These are phyloP conservation scores for Sclerospora graminicola DNA, from an alignment of 352 stramenopile species.

Conservation along the genomic window DNA sequence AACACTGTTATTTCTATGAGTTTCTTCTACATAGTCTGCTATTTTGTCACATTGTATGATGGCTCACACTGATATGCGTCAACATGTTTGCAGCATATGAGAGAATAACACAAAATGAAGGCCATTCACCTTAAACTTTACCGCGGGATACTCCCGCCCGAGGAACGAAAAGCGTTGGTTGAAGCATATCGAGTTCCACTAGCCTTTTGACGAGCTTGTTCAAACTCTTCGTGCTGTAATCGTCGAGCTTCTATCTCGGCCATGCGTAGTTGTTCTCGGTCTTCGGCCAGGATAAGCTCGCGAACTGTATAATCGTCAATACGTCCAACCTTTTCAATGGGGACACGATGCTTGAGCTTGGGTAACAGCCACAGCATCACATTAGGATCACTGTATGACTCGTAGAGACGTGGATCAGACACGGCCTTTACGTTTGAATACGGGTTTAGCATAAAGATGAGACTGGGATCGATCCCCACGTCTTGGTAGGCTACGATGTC, in stretches of 20 bases:
- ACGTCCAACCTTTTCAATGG: conserved; percentile 58
- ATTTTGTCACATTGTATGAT: too few species aligned
- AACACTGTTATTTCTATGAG: too few species aligned
- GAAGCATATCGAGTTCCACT: conserved; percentile 15
- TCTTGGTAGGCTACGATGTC: conserved; percentile 72
- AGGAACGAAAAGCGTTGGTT: conserved; percentile 14
- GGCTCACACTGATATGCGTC: too few species aligned
- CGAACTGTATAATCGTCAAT: conserved; percentile 81
- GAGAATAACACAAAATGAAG: too few species aligned
- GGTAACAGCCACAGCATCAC: conserved; percentile 69
- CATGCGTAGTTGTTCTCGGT: conserved; percentile 62
- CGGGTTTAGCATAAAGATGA: conserved; percentile 79
- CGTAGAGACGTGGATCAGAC: conserved; percentile 52
- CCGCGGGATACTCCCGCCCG: conserved; percentile 18
- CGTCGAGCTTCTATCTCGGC: conserved; percentile 47
- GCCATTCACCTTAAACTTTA: conserved; percentile 5
- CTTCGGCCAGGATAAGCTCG: conserved; percentile 65
- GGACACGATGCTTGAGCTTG: conserved; percentile 73
- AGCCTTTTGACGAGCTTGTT: conserved; percentile 26
- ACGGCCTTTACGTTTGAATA: conserved; percentile 66
- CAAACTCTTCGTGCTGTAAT: conserved; percentile 61
- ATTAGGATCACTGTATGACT: conserved; percentile 76
- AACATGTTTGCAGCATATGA: too few species aligned
- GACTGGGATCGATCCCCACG: conserved; percentile 52
- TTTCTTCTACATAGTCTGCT: too few species aligned